phyloP scores from a whole-genome alignment of 208 protist genomes.

The Trypanosoma grayi region DNA sequence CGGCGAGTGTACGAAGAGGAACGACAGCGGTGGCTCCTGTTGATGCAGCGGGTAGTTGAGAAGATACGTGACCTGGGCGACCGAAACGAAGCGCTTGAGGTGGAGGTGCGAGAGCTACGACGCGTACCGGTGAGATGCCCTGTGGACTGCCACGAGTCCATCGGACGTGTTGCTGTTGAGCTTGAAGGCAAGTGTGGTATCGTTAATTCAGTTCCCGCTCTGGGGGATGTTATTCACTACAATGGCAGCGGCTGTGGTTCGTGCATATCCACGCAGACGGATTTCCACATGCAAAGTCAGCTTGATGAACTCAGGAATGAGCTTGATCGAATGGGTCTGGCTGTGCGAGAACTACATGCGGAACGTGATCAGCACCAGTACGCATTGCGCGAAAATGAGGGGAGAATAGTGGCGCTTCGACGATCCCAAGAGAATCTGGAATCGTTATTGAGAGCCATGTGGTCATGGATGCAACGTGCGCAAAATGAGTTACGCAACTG shows the following conservation, averaged over 20 bases:
- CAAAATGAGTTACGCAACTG: neutral
- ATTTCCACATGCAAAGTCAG: neutral
- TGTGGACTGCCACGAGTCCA: too few relatives aligned
- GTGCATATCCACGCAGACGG: neutral
- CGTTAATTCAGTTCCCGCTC: too few relatives aligned
- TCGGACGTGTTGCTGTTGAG: too few relatives aligned
- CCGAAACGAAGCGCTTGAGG: slow-evolving; percentile 13
- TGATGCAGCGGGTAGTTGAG: slow-evolving; percentile 29
- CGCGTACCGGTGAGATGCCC: too few relatives aligned
- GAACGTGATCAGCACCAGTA: neutral
- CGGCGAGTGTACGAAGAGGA: slow-evolving; percentile 24
- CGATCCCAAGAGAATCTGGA: neutral
- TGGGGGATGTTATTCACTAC: neutral
- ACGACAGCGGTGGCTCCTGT: slow-evolving; percentile 22
- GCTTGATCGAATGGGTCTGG: neutral
- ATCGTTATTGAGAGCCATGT: neutral
- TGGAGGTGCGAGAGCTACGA: slow-evolving; percentile 8
- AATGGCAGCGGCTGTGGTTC: neutral
- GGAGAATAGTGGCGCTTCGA: slow-evolving; percentile 1
- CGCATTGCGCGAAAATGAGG: neutral
- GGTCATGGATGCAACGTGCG: neutral
- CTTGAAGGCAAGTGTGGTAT: too few relatives aligned
- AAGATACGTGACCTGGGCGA: slow-evolving; percentile 25
- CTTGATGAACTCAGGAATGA: slow-evolving; percentile 1
- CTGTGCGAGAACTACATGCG: neutral